Evolutionary conservation across 768 basidiomycete species (phyloP), one percentile per base, ranked within the genome.

Genomic region (Gautieria morchelliformis): DNA sequence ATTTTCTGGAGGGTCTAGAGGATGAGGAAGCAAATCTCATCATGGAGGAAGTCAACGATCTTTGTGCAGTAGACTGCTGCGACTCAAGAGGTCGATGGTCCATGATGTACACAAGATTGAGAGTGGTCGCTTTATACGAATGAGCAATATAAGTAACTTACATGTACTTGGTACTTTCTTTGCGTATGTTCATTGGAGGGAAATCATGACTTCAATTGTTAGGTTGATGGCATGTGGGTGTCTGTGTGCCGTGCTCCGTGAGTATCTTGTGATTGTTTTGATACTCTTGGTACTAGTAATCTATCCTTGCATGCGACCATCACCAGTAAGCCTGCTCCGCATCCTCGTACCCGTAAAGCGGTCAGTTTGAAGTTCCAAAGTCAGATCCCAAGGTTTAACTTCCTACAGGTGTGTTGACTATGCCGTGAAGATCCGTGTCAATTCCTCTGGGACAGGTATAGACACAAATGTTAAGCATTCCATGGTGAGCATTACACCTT

Each of bases 381-480:
- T 32, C 35, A 12, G 49, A 19, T 46, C 37, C n/a, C 7, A 22
- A 53, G 39, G 37, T 11, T 11, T 40, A 22, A 33, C 19, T 12
- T 39, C n/a, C 54, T 52, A 30, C 61, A 96, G 91, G 61, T 85
- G 89, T 52, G 88, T 99, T 52, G 96, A 98, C 74, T 99, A 90
- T 83, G 88, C 93, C 4, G 93, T 95, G 72, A 98, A 97, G 78
- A 96, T 99, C 74, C 89, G 95, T 52, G 92, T 99, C 51, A 95
- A 95, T 68, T 82, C 93, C 6, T 84, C 88, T 62, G 92, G 96
- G 67, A 96, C 93, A 37, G 96, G 93, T 14, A 83, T 99, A 42
- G 95, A 99, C 76, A 85, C 89, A 56, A 93, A 87, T 70, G 95
- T 96, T 64, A 99, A 99, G 78, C 96, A 99, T 73, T 94, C 93